Evolutionary conservation across 1,284 basidiomycete species (phyloP).

Genomic region (Pterula multifida): DNA sequence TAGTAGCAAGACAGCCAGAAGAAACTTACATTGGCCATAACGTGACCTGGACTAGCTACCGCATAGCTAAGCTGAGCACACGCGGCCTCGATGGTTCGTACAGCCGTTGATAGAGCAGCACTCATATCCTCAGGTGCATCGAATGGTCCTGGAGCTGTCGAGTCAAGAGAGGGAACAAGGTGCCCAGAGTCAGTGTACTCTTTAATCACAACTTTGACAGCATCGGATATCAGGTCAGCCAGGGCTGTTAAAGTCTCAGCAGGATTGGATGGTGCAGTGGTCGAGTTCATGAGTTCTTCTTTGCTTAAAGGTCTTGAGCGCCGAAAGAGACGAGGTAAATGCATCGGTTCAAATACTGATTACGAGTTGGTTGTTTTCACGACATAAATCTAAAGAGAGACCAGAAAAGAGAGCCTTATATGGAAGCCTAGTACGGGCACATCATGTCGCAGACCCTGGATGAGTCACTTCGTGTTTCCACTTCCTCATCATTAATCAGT

Average conservation of each 20-base stretch:
- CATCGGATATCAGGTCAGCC: background rate
- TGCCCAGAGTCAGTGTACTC: background rate
- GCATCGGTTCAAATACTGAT: background rate
- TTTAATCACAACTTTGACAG: background rate
- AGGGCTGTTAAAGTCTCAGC: background rate
- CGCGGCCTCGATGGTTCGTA: constrained; percentile 10
- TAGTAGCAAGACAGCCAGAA: background rate
- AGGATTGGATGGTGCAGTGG: background rate
- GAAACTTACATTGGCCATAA: constrained; percentile 7
- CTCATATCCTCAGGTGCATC: background rate
- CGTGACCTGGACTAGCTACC: constrained; percentile 8
- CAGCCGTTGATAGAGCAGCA: constrained; percentile 1
- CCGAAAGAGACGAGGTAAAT: background rate
- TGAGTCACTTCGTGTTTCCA: too few species aligned
- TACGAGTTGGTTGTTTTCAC: too few species aligned
- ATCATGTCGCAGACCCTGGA: too few species aligned
- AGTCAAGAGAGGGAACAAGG: background rate
- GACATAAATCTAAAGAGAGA: too few species aligned
- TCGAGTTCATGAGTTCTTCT: background rate
- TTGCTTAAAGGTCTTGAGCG: background rate
- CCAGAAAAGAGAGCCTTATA: too few species aligned
- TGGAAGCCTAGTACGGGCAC: too few species aligned
- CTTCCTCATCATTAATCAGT: too few species aligned
- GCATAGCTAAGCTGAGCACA: constrained; percentile 10
- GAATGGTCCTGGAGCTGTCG: background rate